Percentiles rank a stretch among this genome's conserved stretches.
phyloP scores from a whole-genome alignment of 1,284 basidiomycete species.

The Apiotrichum sp. region DNA sequence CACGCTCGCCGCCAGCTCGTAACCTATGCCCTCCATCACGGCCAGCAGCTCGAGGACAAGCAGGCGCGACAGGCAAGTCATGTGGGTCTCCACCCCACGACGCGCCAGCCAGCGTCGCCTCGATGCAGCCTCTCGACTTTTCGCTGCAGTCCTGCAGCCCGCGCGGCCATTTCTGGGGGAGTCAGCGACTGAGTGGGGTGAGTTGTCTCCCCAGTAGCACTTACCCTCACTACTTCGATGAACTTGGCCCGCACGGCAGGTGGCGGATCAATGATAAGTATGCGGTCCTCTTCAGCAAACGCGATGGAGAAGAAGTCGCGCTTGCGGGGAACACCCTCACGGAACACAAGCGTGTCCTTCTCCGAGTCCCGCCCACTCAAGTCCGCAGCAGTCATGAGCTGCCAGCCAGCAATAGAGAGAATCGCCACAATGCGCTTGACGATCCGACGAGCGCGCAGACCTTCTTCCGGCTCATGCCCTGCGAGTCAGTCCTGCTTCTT shows the following conservation, averaged over 20 bases:
- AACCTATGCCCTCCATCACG: constrained; percentile 33
- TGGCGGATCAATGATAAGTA: constrained; percentile 39
- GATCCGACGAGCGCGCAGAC: constrained; percentile 22
- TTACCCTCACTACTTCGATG: constrained; percentile 27
- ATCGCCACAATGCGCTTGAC: constrained; percentile 27
- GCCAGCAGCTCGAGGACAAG: constrained; percentile 26
- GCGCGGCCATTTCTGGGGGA: constrained; percentile 24
- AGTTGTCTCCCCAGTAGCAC: constrained; percentile 1
- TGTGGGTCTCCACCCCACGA: constrained; percentile 30
- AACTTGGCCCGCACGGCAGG: constrained; percentile 26
- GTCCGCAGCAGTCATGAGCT: constrained; percentile 27
- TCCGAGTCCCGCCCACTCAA: constrained; percentile 33
- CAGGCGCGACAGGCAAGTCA: constrained; percentile 24
- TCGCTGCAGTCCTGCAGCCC: constrained; percentile 33
- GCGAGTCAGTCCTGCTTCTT: no score
- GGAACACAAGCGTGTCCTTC: constrained; percentile 39
- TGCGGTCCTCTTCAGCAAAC: constrained; percentile 38
- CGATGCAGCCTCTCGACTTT: constrained; percentile 27
- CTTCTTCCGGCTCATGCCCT: neutral
- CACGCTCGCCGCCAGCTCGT: constrained; percentile 32
- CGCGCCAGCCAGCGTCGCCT: constrained; percentile 34
- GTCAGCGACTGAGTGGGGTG: neutral
- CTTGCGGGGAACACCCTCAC: constrained; percentile 24
- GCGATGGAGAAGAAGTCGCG: constrained; percentile 32
- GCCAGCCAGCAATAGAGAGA: constrained; percentile 33